These are phyloP conservation scores for Diutina pseudorugosa DNA, from an alignment of 1,139 yeast species.

Conservation along the genomic window DNA sequence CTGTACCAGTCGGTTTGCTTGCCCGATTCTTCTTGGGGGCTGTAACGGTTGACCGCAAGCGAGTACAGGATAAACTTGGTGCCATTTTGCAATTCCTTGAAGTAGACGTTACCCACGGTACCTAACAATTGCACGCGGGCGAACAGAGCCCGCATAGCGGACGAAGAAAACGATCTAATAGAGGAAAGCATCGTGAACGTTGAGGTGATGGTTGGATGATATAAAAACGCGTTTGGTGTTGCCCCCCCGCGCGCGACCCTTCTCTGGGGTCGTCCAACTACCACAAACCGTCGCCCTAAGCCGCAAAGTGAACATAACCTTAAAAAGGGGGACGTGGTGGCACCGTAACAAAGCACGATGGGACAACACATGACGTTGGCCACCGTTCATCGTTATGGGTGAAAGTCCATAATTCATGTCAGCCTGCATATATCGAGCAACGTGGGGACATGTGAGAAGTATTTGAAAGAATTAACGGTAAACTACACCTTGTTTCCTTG, in stretches of 20 bases:
- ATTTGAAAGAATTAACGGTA: not conserved
- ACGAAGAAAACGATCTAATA: conserved; percentile 22
- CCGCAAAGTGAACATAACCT: too few relatives aligned
- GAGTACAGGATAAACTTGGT: conserved; percentile 28
- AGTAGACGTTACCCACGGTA: conserved; percentile 25
- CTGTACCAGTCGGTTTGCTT: conserved; percentile 28
- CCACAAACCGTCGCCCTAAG: not conserved
- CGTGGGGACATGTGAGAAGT: not conserved
- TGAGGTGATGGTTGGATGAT: not conserved
- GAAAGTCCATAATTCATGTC: not conserved
- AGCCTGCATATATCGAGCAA: not conserved
- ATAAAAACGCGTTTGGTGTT: not conserved
- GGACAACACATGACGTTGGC: too few relatives aligned
- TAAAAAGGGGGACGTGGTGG: not conserved
- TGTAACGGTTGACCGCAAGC: conserved; percentile 30
- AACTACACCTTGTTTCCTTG: too few relatives aligned
- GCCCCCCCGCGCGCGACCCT: not conserved
- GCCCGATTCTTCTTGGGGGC: conserved; percentile 18
- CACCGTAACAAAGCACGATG: too few relatives aligned
- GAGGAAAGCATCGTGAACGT: conserved; percentile 10
- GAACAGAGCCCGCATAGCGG: conserved; percentile 21
- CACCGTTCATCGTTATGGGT: not conserved
- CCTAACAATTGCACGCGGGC: conserved; percentile 34
- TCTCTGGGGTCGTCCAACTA: not conserved
- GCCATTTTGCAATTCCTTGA: conserved; percentile 28